A percentile compares a stretch with the other conserved stretches of the same genome.
Evolutionary conservation across 2,329 filamentous ascomycete species (phyloP).

Genomic region (Tolypocladium pustulatum): DNA sequence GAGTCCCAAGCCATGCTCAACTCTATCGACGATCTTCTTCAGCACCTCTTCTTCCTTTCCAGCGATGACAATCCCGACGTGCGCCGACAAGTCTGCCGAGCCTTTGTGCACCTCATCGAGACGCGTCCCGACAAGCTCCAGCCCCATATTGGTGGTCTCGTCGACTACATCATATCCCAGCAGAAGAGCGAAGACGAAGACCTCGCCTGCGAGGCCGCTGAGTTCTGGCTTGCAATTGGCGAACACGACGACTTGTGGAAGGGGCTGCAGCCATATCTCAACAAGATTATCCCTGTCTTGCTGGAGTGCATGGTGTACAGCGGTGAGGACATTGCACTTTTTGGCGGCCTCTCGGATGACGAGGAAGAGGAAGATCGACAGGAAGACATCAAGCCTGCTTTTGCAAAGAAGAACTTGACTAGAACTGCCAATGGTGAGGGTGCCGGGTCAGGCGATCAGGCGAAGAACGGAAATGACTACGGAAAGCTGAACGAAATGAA

Average conservation of each 20-base stretch:
- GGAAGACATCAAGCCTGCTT: constrained; percentile 86
- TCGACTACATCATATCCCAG: constrained; percentile 87
- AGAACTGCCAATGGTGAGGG: constrained; percentile 45
- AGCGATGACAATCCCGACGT: constrained; percentile 72
- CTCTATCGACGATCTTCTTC: constrained; percentile 70
- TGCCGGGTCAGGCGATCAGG: constrained; percentile 37
- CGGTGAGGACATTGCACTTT: constrained; percentile 78
- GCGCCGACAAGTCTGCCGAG: constrained; percentile 82
- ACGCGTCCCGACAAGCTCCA: constrained; percentile 81
- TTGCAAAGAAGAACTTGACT: constrained; percentile 60
- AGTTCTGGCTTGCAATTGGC: constrained; percentile 93
- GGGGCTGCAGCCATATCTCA: constrained; percentile 64
- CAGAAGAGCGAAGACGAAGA: constrained; percentile 84
- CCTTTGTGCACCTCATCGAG: constrained; percentile 87
- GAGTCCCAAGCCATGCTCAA: constrained; percentile 74
- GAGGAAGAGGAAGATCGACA: constrained; percentile 83
- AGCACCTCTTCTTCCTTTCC: constrained; percentile 73
- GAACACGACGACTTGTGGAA: constrained; percentile 76
- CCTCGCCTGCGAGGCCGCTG: constrained; percentile 84
- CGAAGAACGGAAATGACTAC: constrained; percentile 42
- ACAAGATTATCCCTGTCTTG: constrained; percentile 80
- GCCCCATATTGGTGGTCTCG: constrained; percentile 77
- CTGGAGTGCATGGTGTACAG: constrained; percentile 94
- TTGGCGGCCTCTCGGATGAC: constrained; percentile 79
- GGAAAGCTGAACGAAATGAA: constrained; percentile 50